Evolutionary conservation across 2,329 filamentous ascomycete species (phyloP), one percentile per base, ranked within the genome.

Genomic region (Diaporthe aspalathi): DNA sequence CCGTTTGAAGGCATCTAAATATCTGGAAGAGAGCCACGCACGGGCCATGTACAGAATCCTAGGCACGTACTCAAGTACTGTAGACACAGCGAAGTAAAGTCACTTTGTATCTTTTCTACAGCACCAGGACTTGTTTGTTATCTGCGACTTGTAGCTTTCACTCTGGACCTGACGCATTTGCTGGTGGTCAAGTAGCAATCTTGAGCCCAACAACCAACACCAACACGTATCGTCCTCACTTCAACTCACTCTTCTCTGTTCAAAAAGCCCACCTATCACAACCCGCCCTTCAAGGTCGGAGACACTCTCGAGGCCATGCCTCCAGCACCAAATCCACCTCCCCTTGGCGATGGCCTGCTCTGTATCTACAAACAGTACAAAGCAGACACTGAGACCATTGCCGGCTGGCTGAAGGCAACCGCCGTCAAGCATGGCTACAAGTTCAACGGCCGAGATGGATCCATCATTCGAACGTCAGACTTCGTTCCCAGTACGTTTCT

Each of bases 381-480:
- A 24, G 49, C 65, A 24, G 65, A 67, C 52, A 67, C 65, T 22
- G 65, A 67, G 65, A 43, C 17, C 2, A 67, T 67, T 14, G 65
- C 65, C 14, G 24, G 35, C 24, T 67, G 65, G 65, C 65, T 67
- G 24, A 56, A 53, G 17, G 50, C 40, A 14, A 67, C 6, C 17
- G 65, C 65, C 3, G 65, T 56, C 49, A 67, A 67, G 12, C 40
- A 47, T 35, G 65, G 65, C 8, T 67, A 67, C 65, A 56, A 67
- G 60, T 27, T 65, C 27, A 45, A 50, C 5, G 20, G 60, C 17
- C 43, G 27, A 16, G 45, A 65, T 50, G 60, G 45, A 17, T 38
- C 17, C 16, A 38, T 11, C n/a, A 65, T 65, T n/a, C 29, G 60
- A 4, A 65, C 60, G 5, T 65, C 60, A 24, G 60, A 65, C 60